Conservation (phyloP, 2,329 filamentous ascomycete species). For the Penicillium sp. region DNA sequence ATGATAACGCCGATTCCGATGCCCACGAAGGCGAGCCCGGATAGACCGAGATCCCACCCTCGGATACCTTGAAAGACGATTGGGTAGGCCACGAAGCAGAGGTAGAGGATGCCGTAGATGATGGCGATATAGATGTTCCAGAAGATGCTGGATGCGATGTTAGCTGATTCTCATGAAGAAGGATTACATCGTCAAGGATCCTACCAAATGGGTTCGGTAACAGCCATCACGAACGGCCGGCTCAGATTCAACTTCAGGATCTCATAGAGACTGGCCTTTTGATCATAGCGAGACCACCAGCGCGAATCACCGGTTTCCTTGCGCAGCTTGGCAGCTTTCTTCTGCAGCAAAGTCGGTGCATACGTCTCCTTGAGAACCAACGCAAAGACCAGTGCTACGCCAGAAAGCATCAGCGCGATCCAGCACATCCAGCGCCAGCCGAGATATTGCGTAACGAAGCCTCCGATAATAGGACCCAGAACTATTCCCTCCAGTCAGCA, state of each 20-base stretch:
- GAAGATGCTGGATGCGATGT: constrained; percentile 56
- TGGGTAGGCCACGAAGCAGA: constrained; percentile 88
- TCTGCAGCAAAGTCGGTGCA: constrained; percentile 66
- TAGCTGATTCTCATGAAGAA: neutral
- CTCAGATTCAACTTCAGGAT: constrained; percentile 73
- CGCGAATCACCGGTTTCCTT: constrained; percentile 68
- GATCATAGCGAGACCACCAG: constrained; percentile 80
- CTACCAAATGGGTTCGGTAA: constrained; percentile 81
- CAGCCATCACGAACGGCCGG: constrained; percentile 72
- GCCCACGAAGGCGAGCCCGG: constrained; percentile 76
- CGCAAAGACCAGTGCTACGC: constrained; percentile 59
- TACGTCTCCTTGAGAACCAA: constrained; percentile 71
- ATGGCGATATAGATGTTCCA: constrained; percentile 71
- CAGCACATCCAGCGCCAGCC: constrained; percentile 90
- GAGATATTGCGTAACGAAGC: constrained; percentile 67
- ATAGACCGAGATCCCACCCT: constrained; percentile 71
- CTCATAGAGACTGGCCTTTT: constrained; percentile 61
- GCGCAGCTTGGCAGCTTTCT: constrained; percentile 62
- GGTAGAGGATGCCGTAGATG: constrained; percentile 81
- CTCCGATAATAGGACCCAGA: constrained; percentile 71
- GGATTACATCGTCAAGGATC: constrained; percentile 15
- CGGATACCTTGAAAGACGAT: constrained; percentile 74
- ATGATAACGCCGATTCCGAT: constrained; percentile 59
- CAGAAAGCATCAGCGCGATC: constrained; percentile 72
- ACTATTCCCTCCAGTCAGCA: constrained; percentile 26